Percentiles rank a stretch among this genome's conserved stretches.
These are phyloP conservation scores for Trametes maxima DNA, from an alignment of 768 basidiomycete species.

Conservation along the genomic window DNA sequence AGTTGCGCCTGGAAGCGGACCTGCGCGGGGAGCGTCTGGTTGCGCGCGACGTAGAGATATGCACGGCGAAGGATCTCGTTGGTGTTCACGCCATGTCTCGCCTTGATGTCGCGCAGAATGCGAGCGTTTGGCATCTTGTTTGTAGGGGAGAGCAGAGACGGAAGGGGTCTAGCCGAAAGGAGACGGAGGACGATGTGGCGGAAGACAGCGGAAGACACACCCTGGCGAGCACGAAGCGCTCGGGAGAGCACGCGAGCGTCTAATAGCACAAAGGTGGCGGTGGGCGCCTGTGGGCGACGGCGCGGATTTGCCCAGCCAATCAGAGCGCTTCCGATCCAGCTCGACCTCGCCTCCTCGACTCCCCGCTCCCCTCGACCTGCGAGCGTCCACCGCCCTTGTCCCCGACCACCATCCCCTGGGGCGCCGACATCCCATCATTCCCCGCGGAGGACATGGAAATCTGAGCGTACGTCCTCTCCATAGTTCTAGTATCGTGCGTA, in stretches of 20 bases:
- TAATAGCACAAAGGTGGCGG: too few relatives aligned
- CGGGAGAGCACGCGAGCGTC: not conserved
- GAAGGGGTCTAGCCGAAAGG: not conserved
- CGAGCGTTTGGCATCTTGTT: conserved; percentile 44
- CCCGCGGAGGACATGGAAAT: conserved; percentile 15
- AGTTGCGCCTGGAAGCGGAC: conserved; percentile 94
- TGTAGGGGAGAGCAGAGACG: conserved; percentile 7
- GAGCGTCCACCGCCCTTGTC: conserved; percentile 10
- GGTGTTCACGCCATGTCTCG: conserved; percentile 65
- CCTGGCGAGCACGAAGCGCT: not conserved
- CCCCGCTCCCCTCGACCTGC: conserved; percentile 1
- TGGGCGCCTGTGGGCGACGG: conserved; percentile 5
- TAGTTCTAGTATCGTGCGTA: not conserved
- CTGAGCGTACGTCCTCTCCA: conserved; percentile 14
- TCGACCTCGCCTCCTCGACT: conserved; percentile 13
- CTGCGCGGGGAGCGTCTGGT: conserved; percentile 83
- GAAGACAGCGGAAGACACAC: not conserved
- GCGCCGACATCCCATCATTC: not conserved
- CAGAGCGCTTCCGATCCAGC: conserved; percentile 18
- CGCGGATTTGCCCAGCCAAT: conserved; percentile 18
- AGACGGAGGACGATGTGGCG: not conserved
- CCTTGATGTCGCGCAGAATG: conserved; percentile 78
- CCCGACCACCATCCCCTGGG: conserved; percentile 7
- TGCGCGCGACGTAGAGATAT: conserved; percentile 91
- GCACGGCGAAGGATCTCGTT: conserved; percentile 87